Conservation (phyloP, 169 alveolate genomes). For the Cyclospora cayetanensis region DNA sequence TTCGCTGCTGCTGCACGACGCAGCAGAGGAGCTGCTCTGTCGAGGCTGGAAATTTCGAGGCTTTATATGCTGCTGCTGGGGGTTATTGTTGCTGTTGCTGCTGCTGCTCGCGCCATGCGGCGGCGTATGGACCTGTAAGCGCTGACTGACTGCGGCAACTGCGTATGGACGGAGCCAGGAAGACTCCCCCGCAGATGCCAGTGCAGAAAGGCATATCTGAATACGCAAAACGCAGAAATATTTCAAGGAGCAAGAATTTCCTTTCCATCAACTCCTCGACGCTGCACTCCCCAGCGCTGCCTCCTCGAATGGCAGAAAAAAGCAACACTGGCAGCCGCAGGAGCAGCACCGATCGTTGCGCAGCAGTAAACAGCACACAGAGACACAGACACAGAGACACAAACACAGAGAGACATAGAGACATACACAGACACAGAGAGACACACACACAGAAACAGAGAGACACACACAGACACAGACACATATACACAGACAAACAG, state of each 20-base stretch:
- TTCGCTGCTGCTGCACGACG: background rate
- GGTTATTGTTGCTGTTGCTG: background rate
- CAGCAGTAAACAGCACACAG: too few relatives aligned
- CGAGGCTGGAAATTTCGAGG: background rate
- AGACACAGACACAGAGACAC: background rate
- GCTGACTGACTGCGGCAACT: conserved; percentile 9
- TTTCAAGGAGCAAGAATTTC: background rate
- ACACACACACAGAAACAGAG: background rate
- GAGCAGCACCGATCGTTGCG: too few relatives aligned
- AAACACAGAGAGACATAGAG: background rate
- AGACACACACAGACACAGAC: background rate
- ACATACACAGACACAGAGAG: background rate
- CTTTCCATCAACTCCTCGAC: background rate
- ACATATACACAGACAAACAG: background rate
- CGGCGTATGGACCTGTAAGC: background rate
- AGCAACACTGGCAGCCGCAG: too few relatives aligned
- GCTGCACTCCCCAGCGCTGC: background rate
- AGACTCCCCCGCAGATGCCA: background rate
- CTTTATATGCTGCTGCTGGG: background rate
- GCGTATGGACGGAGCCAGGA: conserved; percentile 26
- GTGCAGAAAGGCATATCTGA: conserved; percentile 5
- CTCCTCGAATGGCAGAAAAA: too few relatives aligned
- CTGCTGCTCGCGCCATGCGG: background rate
- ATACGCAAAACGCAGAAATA: background rate
- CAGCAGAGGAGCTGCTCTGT: background rate